Conservation (phyloP, 1,284 basidiomycete species). For the Apiotrichum laibachii region DNA sequence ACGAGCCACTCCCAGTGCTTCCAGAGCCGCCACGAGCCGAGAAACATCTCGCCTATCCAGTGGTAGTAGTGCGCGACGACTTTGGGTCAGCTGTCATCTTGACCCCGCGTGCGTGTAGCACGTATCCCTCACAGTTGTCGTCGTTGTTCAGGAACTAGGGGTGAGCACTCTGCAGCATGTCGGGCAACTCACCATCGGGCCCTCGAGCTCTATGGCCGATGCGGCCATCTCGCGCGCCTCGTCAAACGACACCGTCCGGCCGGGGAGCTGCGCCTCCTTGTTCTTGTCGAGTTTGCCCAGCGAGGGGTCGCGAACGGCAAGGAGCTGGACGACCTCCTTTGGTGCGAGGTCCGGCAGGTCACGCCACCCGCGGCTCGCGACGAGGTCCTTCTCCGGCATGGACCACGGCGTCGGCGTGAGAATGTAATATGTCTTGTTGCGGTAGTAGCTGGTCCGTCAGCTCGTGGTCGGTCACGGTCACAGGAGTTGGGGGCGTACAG, state of each 20-base stretch:
- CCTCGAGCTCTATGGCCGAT: conserved; percentile 16
- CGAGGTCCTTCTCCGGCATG: conserved; percentile 58
- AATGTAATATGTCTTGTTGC: conserved; percentile 32
- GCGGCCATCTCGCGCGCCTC: conserved; percentile 17
- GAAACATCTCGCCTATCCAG: conserved; percentile 39
- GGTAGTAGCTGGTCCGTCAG: conserved; percentile 28
- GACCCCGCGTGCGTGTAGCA: not conserved
- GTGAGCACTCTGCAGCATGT: not conserved
- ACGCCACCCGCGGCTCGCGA: conserved; percentile 8
- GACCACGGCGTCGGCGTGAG: conserved; percentile 55
- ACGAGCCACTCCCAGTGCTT: conserved; percentile 20
- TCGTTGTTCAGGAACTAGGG: conserved; percentile 32
- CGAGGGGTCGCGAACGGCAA: conserved; percentile 17
- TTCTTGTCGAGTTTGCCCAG: conserved; percentile 6
- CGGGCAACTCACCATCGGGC: conserved; percentile 24
- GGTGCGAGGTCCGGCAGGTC: not conserved
- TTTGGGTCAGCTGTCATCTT: conserved; percentile 3
- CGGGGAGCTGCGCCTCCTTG: conserved; percentile 21
- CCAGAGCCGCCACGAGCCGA: conserved; percentile 37
- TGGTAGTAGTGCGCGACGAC: conserved; percentile 38
- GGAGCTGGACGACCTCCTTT: conserved; percentile 9
- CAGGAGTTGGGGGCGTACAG: conserved; percentile 10
- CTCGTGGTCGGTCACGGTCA: not conserved
- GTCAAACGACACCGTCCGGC: conserved; percentile 16
- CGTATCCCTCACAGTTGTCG: conserved; percentile 6